Conservation (phyloP, 805 yeast genomes). For the Monosporozyma servazzii region DNA sequence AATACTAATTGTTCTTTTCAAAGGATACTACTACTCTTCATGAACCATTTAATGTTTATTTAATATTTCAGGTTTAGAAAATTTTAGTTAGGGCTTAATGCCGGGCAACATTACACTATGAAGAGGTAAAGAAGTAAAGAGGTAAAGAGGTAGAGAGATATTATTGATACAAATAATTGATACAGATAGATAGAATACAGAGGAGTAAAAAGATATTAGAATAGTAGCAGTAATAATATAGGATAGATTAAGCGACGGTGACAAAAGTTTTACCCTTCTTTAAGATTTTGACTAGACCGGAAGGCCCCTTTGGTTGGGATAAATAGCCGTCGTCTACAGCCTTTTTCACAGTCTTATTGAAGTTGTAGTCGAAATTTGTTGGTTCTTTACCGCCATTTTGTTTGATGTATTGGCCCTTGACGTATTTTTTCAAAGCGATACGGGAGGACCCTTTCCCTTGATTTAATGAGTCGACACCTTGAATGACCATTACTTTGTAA, state of each 20-base stretch:
- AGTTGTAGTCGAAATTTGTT: constrained; percentile 50
- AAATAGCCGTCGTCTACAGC: constrained; percentile 75
- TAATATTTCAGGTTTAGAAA: not conserved
- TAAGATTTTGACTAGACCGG: constrained; percentile 21
- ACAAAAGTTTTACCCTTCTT: constrained; percentile 21
- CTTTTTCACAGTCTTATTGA: constrained; percentile 60
- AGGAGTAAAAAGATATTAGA: not conserved
- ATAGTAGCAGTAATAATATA: not conserved
- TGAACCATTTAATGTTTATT: too few species aligned
- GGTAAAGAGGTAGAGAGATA: not conserved
- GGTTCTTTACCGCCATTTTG: constrained; percentile 71
- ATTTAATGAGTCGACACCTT: constrained; percentile 61
- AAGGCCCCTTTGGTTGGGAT: constrained; percentile 78
- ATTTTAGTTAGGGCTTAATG: constrained; percentile 3
- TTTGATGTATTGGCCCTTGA: constrained; percentile 43
- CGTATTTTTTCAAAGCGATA: constrained; percentile 80
- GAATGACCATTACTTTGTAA: constrained; percentile 30
- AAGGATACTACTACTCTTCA: too few species aligned
- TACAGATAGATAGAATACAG: not conserved
- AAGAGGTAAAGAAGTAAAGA: not conserved
- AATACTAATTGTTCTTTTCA: too few species aligned
- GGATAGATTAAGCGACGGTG: constrained; percentile 4
- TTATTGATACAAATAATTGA: not conserved
- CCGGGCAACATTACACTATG: not conserved
- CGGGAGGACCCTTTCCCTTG: constrained; percentile 80